phyloP scores from a whole-genome alignment of 495 filamentous ascomycete species.

The Neurospora sublineolata region DNA sequence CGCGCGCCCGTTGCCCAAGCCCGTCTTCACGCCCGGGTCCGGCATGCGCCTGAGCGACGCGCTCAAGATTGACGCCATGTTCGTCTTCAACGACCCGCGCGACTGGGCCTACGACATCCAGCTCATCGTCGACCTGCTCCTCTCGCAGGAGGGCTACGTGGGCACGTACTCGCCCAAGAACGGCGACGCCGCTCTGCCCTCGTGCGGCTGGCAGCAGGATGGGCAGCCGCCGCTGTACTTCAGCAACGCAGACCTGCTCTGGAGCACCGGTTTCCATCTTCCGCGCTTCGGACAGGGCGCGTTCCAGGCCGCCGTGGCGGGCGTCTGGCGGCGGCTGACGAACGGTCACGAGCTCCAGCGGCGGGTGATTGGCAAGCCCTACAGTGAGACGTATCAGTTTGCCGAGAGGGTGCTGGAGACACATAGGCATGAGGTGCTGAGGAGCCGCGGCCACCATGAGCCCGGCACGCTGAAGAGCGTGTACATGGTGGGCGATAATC shows the following conservation, averaged over 20 bases:
- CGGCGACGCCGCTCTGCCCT: constrained; percentile 51
- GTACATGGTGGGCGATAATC: constrained; percentile 98
- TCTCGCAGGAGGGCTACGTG: constrained; percentile 59
- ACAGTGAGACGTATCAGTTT: constrained; percentile 63
- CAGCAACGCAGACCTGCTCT: constrained; percentile 77
- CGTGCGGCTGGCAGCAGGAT: constrained; percentile 64
- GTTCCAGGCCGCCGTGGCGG: constrained; percentile 71
- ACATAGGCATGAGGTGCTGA: constrained; percentile 42
- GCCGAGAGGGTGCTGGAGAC: constrained; percentile 60
- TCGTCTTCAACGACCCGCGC: constrained; percentile 83
- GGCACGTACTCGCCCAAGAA: constrained; percentile 61
- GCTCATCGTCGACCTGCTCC: constrained; percentile 66
- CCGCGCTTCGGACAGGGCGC: constrained; percentile 88
- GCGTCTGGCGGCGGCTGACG: constrained; percentile 64
- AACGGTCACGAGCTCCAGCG: constrained; percentile 49
- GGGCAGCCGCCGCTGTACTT: constrained; percentile 75
- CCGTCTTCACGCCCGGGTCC: constrained; percentile 10
- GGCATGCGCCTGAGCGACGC: constrained; percentile 16
- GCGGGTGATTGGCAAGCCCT: constrained; percentile 76
- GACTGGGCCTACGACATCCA: constrained; percentile 89
- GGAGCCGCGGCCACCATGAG: constrained; percentile 16
- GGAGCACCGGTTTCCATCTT: constrained; percentile 72
- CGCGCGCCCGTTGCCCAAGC: constrained; percentile 48
- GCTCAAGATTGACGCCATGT: constrained; percentile 70
- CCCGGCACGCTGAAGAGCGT: constrained; percentile 45